phyloP scores from a whole-genome alignment of 2,329 filamentous ascomycete species.

The Tolypocladium tropicale region DNA sequence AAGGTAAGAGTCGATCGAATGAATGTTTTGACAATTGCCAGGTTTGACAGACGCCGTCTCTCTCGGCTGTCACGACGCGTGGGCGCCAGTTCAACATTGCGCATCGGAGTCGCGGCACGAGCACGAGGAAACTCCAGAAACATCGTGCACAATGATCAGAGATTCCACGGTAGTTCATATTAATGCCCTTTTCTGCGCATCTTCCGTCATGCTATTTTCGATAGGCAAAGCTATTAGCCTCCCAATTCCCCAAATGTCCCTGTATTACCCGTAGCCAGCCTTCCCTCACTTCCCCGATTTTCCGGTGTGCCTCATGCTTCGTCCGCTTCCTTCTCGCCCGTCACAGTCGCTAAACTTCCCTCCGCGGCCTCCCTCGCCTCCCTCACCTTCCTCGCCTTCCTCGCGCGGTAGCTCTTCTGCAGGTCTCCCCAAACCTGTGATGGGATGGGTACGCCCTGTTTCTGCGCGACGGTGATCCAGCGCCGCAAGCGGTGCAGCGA shows the following conservation, averaged over 20 bases:
- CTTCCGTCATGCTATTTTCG: neutral
- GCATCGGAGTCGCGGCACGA: no score
- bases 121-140: no score
- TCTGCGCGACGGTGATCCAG: neutral
- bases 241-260: neutral
- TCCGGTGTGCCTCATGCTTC: neutral
- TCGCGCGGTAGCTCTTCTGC: neutral
- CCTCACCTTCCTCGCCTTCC: neutral
- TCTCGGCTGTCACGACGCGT: no score
- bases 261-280: neutral
- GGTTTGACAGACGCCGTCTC: no score
- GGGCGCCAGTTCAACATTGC: no score
- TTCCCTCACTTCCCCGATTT: neutral
- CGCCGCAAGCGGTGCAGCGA: neutral
- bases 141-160: no score
- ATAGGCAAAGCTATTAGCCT: neutral
- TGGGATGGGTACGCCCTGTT: neutral
- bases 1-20: no score
- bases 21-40: no score
- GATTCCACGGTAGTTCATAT: no score
- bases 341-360: neutral
- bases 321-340: neutral
- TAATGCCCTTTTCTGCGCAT: no score
- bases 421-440: neutral
- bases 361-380: no score